These are phyloP conservation scores for Mycena sanguinolenta DNA, from an alignment of 768 basidiomycete species.

Conservation along the genomic window DNA sequence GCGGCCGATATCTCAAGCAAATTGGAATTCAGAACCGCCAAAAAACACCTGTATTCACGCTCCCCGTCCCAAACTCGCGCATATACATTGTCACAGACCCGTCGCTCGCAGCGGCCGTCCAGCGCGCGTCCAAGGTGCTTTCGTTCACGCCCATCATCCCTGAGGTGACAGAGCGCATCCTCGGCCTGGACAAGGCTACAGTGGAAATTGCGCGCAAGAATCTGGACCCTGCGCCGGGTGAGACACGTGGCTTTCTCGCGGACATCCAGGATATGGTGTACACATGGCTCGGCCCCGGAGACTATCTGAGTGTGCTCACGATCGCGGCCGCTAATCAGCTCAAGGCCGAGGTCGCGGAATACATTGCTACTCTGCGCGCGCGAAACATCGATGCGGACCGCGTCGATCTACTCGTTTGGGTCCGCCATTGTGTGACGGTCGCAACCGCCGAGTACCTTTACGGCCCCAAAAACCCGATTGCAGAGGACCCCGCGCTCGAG, in stretches of 20 bases:
- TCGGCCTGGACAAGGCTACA: constrained; percentile 24
- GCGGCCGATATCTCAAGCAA: constrained; percentile 27
- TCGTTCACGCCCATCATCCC: constrained; percentile 34
- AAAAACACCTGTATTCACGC: constrained; percentile 28
- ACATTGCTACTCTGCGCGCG: constrained; percentile 5
- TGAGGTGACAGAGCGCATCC: constrained; percentile 24
- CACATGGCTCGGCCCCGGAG: constrained; percentile 29
- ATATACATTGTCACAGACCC: constrained; percentile 35
- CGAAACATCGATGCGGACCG: background rate
- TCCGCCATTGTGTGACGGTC: constrained; percentile 28
- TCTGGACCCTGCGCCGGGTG: constrained; percentile 32
- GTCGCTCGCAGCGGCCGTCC: constrained; percentile 30
- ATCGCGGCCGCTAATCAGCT: constrained; percentile 28
- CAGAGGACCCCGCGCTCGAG: constrained; percentile 22
- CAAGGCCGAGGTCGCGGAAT: background rate
- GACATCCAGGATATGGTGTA: constrained; percentile 34
- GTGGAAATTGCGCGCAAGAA: constrained; percentile 30
- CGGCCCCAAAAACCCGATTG: constrained; percentile 30
- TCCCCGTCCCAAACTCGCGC: constrained; percentile 31
- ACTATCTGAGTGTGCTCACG: constrained; percentile 21
- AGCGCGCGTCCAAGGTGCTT: constrained; percentile 31
- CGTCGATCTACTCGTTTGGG: constrained; percentile 30
- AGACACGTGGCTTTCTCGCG: constrained; percentile 27
- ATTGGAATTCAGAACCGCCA: constrained; percentile 30
- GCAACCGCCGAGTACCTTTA: constrained; percentile 31